These are phyloP conservation scores for Aspergillus wentii DNA, from an alignment of 495 filamentous ascomycete species.

Conservation along the genomic window DNA sequence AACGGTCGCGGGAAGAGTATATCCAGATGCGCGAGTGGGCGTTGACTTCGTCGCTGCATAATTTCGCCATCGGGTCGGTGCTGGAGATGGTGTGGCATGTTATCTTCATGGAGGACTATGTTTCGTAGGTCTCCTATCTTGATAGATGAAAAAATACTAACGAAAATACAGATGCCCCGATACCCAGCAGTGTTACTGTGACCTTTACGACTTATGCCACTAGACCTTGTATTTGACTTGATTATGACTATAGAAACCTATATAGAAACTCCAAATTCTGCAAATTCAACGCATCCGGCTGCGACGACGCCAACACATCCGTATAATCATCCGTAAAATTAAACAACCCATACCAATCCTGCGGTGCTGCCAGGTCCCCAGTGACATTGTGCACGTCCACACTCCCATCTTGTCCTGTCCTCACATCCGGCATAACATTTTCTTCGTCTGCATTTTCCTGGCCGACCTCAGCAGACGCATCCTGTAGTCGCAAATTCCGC, in stretches of 20 bases:
- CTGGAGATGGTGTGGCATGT: conserved; percentile 65
- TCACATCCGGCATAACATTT: background rate
- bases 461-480: background rate
- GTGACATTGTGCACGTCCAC: too few species aligned
- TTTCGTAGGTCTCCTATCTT: conserved; percentile 2
- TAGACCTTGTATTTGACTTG: too few species aligned
- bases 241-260: conserved; percentile 35
- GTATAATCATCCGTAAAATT: conserved; percentile 32
- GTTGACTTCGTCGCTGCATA: conserved; percentile 41
- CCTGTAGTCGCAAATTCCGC: conserved; percentile 16
- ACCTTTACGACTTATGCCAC: conserved; percentile 7
- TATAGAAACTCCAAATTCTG: conserved; percentile 39
- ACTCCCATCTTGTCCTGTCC: background rate
- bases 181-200: conserved; percentile 8
- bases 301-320: conserved; percentile 25
- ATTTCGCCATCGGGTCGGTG: conserved; percentile 48
- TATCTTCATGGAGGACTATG: conserved; percentile 27
- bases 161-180: conserved; percentile 4
- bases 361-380: conserved; percentile 8
- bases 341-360: conserved; percentile 34
- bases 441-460: background rate
- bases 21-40: conserved; percentile 49
- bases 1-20: conserved; percentile 45
- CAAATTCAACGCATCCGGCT: conserved; percentile 30
- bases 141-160: background rate